Conservation (phyloP, 257 asterid species). For the Eustoma russellianum region DNA sequence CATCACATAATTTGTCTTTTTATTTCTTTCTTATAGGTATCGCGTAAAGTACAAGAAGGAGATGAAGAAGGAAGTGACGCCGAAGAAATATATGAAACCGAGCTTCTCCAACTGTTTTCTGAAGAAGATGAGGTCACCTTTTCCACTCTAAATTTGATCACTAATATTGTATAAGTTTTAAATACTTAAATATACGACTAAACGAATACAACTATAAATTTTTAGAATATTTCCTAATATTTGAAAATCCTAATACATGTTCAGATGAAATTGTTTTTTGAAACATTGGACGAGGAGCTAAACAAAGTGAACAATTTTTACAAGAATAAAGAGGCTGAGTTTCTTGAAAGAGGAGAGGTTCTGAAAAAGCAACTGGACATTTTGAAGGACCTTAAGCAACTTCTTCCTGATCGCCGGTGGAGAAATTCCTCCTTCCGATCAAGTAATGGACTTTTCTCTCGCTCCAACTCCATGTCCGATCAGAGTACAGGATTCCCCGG, state of each 20-base stretch:
- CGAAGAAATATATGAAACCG: conserved; percentile 52
- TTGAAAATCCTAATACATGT: too few relatives aligned
- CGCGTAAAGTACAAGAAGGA: conserved; percentile 25
- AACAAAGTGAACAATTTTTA: conserved; percentile 76
- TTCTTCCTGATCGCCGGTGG: conserved; percentile 42
- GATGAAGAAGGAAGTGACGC: conserved; percentile 33
- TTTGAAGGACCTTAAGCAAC: conserved; percentile 55
- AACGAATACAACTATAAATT: neutral
- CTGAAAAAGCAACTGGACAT: conserved; percentile 68
- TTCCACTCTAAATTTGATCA: neutral
- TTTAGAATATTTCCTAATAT: too few relatives aligned
- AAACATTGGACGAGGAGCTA: conserved; percentile 58
- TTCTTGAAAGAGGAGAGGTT: conserved; percentile 66
- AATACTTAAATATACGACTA: too few relatives aligned
- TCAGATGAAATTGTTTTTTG: conserved; percentile 60
- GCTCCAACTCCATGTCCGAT: conserved; percentile 20
- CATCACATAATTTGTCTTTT: neutral
- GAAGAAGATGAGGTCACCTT: conserved; percentile 75
- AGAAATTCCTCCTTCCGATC: conserved; percentile 20
- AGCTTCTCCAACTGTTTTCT: conserved; percentile 62
- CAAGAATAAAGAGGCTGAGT: conserved; percentile 57
- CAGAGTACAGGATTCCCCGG: conserved; percentile 62
- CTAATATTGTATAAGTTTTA: neutral
- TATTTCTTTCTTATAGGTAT: conserved; percentile 33
- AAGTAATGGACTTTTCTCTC: conserved; percentile 17